These are phyloP conservation scores for Solanum chiquidenum DNA, from an alignment of 257 asterid genomes.

Conservation along the genomic window DNA sequence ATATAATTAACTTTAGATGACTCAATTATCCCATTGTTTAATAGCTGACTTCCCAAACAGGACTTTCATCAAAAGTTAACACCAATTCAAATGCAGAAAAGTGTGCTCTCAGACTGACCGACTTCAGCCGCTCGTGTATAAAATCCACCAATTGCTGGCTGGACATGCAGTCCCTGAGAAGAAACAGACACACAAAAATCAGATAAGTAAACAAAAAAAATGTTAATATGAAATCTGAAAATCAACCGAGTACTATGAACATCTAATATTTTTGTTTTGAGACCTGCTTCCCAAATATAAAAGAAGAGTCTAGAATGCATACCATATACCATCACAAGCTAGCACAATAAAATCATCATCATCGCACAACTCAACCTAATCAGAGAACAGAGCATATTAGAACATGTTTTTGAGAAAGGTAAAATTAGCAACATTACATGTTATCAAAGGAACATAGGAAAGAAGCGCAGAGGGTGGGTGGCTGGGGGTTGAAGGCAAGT, in stretches of 20 bases:
- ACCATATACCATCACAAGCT: conserved; percentile 98
- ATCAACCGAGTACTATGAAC: background rate
- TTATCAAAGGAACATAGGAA: background rate
- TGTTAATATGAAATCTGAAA: background rate
- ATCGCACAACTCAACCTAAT: conserved; percentile 82
- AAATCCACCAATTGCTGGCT: conserved; percentile 92
- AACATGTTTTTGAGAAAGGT: background rate
- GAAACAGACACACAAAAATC: background rate
- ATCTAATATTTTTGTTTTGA: background rate
- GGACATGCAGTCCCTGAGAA: conserved; percentile 92
- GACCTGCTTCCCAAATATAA: background rate
- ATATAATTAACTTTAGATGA: background rate
- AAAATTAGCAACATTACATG: background rate
- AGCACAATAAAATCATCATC: conserved; percentile 87
- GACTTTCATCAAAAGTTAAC: background rate
- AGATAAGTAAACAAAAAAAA: background rate
- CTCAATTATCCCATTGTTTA: background rate
- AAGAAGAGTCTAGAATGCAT: conserved; percentile 9
- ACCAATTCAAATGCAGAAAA: background rate
- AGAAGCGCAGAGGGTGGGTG: background rate
- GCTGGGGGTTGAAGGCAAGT: no score
- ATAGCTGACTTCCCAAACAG: background rate
- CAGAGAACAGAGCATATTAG: conserved; percentile 3
- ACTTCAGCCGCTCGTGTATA: conserved; percentile 67
- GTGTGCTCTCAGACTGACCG: conserved; percentile 36